These are phyloP conservation scores for Raphanus hybrid DNA, from an alignment of 441 rosid genomes.

Conservation along the genomic window DNA sequence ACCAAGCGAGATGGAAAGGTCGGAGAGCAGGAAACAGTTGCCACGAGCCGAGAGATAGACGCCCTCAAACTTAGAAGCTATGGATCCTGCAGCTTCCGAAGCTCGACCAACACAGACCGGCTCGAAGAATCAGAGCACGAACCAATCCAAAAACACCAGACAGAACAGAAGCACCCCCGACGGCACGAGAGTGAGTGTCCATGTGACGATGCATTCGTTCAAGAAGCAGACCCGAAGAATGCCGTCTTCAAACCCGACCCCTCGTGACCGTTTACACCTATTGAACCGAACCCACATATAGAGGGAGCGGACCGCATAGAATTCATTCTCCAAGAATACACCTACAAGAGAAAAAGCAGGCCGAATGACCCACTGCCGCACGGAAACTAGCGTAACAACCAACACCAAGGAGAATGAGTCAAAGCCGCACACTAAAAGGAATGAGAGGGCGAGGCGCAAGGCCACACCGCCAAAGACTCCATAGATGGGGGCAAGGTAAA, in stretches of 20 bases:
- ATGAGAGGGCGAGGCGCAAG: neutral
- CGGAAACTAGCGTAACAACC: neutral
- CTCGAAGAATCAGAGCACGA: neutral
- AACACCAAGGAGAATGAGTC: neutral
- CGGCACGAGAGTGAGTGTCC: neutral
- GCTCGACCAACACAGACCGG: neutral
- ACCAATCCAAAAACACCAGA: neutral
- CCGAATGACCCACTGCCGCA: neutral
- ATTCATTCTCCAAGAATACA: neutral
- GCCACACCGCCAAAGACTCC: neutral
- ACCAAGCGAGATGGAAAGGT: neutral
- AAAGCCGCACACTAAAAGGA: neutral
- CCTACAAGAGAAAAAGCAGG: neutral
- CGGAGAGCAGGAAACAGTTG: neutral
- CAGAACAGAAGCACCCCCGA: neutral
- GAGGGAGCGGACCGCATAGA: neutral
- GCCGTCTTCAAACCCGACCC: neutral
- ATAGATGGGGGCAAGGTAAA: neutral
- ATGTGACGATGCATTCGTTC: neutral
- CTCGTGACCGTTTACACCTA: neutral
- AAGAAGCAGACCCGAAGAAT: neutral
- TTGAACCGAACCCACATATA: neutral
- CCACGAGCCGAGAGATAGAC: neutral
- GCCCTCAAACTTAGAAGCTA: neutral
- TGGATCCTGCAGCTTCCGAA: neutral